Percentiles rank a stretch among this genome's conserved stretches.
Evolutionary conservation across 1,284 basidiomycete species (phyloP).

Genomic region (Golubevia pallescens): DNA sequence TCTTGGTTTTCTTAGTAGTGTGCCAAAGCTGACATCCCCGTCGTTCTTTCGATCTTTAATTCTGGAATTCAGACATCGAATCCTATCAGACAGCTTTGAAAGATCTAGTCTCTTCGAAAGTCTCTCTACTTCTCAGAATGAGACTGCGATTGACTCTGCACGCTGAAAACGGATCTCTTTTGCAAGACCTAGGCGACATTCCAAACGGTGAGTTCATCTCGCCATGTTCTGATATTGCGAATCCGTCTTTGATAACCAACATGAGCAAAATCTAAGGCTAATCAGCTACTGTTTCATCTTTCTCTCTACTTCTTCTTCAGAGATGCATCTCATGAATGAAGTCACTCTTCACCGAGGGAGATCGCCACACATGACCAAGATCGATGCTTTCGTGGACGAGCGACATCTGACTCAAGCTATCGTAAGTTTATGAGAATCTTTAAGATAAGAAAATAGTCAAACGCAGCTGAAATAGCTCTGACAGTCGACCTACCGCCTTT

Average conservation of each 20-base stretch:
- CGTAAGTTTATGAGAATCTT: constrained; percentile 73
- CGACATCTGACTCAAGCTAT: constrained; percentile 94
- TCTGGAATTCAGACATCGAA: constrained; percentile 24
- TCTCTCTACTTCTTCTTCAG: constrained; percentile 65
- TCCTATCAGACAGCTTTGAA: constrained; percentile 33
- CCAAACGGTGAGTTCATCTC: neutral
- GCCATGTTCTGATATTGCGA: too few relatives aligned
- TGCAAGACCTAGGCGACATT: too few relatives aligned
- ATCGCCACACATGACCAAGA: constrained; percentile 88
- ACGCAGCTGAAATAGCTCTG: too few relatives aligned
- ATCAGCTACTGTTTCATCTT: constrained; percentile 4
- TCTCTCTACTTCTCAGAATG: constrained; percentile 49
- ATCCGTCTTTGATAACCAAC: too few relatives aligned
- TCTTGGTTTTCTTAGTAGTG: neutral
- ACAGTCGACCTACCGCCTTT: too few relatives aligned
- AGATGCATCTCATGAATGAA: constrained; percentile 98
- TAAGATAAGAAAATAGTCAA: too few relatives aligned
- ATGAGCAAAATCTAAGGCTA: too few relatives aligned
- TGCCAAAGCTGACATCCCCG: too few relatives aligned
- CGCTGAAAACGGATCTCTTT: constrained; percentile 15
- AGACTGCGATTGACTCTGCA: constrained; percentile 38
- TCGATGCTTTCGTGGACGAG: constrained; percentile 93
- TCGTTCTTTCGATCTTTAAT: neutral
- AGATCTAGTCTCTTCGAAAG: constrained; percentile 38
- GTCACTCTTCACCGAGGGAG: constrained; percentile 88